Conservation (phyloP, 176 grass and related monocot genomes). For the Tuctoria greenei region DNA sequence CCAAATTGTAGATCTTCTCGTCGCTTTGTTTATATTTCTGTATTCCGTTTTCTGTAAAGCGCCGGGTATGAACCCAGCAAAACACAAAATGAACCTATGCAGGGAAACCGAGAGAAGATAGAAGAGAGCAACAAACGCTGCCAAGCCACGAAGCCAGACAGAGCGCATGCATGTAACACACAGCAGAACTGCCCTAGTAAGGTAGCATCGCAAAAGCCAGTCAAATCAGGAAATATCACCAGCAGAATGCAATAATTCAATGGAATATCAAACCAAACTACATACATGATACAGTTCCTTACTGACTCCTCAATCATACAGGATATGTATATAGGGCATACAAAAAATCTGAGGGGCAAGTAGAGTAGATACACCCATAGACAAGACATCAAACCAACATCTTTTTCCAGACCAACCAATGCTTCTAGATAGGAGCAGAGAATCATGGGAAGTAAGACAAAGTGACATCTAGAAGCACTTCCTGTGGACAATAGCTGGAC, state of each 20-base stretch:
- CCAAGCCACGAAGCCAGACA: neutral
- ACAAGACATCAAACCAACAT: conserved; percentile 42
- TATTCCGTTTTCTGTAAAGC: neutral
- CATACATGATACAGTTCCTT: conserved; percentile 46
- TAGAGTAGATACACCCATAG: conserved; percentile 43
- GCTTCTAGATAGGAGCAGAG: conserved; percentile 32
- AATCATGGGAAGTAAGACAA: conserved; percentile 14
- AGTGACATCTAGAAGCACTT: conserved; percentile 65
- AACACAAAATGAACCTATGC: neutral
- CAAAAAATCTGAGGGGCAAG: conserved; percentile 28
- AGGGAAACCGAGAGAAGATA: neutral
- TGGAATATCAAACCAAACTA: conserved; percentile 52
- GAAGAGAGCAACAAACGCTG: neutral
- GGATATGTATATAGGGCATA: conserved; percentile 29
- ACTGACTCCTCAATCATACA: conserved; percentile 30
- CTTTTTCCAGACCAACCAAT: conserved; percentile 32
- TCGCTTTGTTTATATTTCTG: neutral
- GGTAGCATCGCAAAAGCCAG: neutral
- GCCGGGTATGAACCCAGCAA: too few relatives aligned
- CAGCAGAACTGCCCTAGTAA: neutral
- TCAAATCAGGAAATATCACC: conserved; percentile 1
- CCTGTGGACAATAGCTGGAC: conserved; percentile 82
- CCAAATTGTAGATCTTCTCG: neutral
- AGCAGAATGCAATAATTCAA: conserved; percentile 17
- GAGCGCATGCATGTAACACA: neutral